A percentile compares a stretch with the other conserved stretches of the same genome.
These are phyloP conservation scores for Bacidia rubella DNA, from an alignment of 495 filamentous ascomycete genomes.

Conservation along the genomic window DNA sequence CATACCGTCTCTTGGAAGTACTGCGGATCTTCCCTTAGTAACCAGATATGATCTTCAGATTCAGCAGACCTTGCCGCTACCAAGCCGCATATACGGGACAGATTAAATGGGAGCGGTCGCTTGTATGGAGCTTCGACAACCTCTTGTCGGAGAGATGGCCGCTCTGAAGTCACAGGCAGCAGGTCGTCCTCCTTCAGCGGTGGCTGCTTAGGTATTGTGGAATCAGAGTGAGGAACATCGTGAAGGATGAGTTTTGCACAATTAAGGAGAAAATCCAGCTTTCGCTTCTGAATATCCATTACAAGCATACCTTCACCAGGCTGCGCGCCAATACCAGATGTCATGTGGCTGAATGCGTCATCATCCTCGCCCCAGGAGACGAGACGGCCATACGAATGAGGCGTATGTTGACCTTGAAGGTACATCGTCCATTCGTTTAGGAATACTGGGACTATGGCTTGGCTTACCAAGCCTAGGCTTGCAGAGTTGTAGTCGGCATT, in stretches of 20 bases:
- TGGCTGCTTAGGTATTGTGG: conserved; percentile 17
- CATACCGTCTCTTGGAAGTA: conserved; percentile 32
- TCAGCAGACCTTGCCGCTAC: conserved; percentile 25
- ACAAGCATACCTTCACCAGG: conserved; percentile 33
- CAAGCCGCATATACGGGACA: conserved; percentile 27
- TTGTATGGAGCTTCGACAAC: conserved; percentile 35
- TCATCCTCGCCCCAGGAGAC: conserved; percentile 28
- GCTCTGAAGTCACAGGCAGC: background rate
- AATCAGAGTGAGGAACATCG: conserved; percentile 20
- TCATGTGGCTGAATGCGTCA: conserved; percentile 24
- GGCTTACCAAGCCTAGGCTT: conserved; percentile 18
- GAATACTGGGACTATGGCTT: conserved; percentile 21
- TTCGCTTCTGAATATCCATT: conserved; percentile 32
- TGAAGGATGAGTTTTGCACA: conserved; percentile 30
- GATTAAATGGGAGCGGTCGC: conserved; percentile 27
- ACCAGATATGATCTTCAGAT: conserved; percentile 23
- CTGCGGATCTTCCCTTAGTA: conserved; percentile 40
- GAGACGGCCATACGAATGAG: conserved; percentile 32
- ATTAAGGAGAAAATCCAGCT: conserved; percentile 31
- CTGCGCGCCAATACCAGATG: conserved; percentile 16
- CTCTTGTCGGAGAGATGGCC: conserved; percentile 22
- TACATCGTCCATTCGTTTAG: conserved; percentile 31
- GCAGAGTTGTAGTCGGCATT: conserved; percentile 22
- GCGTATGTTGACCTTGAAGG: conserved; percentile 23
- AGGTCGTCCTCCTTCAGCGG: conserved; percentile 2